phyloP scores from a whole-genome alignment of 2,329 filamentous ascomycete species.

The Verticillium isaacii region DNA sequence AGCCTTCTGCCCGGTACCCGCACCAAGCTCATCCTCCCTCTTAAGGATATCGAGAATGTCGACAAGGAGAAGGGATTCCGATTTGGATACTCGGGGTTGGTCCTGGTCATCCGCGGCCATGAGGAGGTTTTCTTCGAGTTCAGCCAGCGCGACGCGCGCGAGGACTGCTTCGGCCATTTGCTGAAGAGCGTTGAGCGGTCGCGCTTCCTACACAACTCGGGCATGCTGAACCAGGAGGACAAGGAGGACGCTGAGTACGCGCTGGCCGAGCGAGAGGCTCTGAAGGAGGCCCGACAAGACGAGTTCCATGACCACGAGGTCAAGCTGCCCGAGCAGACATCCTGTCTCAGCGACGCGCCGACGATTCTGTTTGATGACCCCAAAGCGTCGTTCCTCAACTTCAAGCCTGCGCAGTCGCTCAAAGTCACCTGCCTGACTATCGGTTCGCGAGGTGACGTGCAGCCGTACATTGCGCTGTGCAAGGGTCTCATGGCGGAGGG shows the following conservation, averaged over 20 bases:
- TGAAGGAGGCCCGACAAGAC: slow-evolving; percentile 66
- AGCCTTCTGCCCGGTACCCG: slow-evolving; percentile 84
- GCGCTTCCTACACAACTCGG: slow-evolving; percentile 66
- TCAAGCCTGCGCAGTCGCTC: slow-evolving; percentile 77
- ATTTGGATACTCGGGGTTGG: slow-evolving; percentile 84
- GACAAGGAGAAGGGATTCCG: slow-evolving; percentile 94
- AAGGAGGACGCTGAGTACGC: slow-evolving; percentile 68
- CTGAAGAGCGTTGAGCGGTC: slow-evolving; percentile 71
- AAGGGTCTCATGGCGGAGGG: slow-evolving; percentile 86
- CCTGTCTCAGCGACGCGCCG: slow-evolving; percentile 52
- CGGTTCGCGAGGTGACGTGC: slow-evolving; percentile 90
- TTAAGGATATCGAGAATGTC: slow-evolving; percentile 88
- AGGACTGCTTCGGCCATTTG: slow-evolving; percentile 83
- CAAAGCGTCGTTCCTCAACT: slow-evolving; percentile 80
- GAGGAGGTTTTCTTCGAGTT: slow-evolving; percentile 98
- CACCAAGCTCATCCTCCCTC: slow-evolving; percentile 86
- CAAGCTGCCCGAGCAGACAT: slow-evolving; percentile 39
- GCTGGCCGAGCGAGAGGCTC: slow-evolving; percentile 72
- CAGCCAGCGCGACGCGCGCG: slow-evolving; percentile 67
- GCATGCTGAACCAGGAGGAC: slow-evolving; percentile 62
- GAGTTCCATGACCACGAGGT: slow-evolving; percentile 47
- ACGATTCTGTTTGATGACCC: slow-evolving; percentile 88
- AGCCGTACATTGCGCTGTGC: slow-evolving; percentile 95
- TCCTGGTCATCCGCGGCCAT: slow-evolving; percentile 88
- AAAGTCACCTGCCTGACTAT: slow-evolving; percentile 92